Evolutionary conservation across 2,329 filamentous ascomycete genomes (phyloP), one percentile per base, ranked within the genome.

Genomic region (Plectosphaerella cucumerina): DNA sequence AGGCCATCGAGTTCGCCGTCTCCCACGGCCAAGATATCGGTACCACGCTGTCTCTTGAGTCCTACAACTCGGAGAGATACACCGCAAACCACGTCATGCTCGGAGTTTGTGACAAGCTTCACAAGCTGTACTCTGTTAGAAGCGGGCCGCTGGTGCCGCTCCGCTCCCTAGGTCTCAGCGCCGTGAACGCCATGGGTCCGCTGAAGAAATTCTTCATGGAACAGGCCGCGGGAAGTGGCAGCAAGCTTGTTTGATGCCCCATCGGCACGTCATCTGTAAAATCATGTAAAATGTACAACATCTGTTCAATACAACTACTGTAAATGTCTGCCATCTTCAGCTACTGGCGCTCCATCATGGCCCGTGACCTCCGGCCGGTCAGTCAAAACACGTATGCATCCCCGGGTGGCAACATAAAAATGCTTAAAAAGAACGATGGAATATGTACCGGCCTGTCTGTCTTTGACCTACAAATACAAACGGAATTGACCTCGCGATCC

Each of bases 141-240:
- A 85, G 81, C 54, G 89, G 89, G 0, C 91, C 91, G 1, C 70
- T 97, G 33, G 88, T 96, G 17, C 86, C 87, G 59, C 74, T 92
- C 47, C 80, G 93, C 55, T 92, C 89, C 49, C 63, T 90, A 44
- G 93, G 93, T 0, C 68, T 97, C 55, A 81, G 76, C 55, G 82
- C 87, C 8, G 87, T 97, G 54, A 86, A 97, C 68, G 78, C 81
- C 2, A 63, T 96, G 62, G 79, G 82, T 0, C 82, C 87, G 35
- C 62, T 96, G 51, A 97, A 97, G 77, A 81, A 78, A 43, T 90
- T 92, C 64, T 77, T 97, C 55, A 97, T 97, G 93, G 82, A 82
- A 48, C 81, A 84, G 65, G 83, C 83, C 9, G 79, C 82, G 9
- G 80, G 80, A 6, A 77, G 72, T 41, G 78, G 79, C 6, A 59